Evolutionary conservation across 352 stramenopile genomes (phyloP).

Genomic region (Phytophthora tentaculata): DNA sequence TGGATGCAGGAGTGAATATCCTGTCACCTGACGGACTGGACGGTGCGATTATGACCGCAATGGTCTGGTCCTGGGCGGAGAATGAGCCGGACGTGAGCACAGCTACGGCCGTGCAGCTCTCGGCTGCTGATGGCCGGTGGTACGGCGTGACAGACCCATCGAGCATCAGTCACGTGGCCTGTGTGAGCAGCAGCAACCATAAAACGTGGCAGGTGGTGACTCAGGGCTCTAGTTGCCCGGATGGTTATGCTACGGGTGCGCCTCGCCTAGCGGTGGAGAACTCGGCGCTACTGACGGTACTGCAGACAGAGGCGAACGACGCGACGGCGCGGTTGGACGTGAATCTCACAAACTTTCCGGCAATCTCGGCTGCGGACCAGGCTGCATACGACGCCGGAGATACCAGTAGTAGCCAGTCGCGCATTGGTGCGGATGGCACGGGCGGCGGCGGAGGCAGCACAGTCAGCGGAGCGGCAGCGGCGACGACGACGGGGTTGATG

Average conservation of each 20-base stretch:
- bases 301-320: constrained; percentile 35
- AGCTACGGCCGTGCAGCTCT: constrained; percentile 50
- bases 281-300: constrained; percentile 37
- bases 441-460: constrained; percentile 13
- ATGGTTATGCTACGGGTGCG: constrained; percentile 39
- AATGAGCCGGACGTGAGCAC: constrained; percentile 49
- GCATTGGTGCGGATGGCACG: constrained; percentile 6
- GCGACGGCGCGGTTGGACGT: constrained; percentile 55
- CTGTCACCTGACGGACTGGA: constrained; percentile 65
- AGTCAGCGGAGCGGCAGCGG: not conserved
- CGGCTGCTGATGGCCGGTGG: constrained; percentile 58
- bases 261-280: constrained; percentile 63
- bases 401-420: constrained; percentile 30
- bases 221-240: constrained; percentile 51
- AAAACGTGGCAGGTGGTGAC: constrained; percentile 53
- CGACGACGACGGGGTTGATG: constrained; percentile 3
- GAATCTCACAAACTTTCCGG: constrained; percentile 51
- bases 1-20: constrained; percentile 67
- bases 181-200: constrained; percentile 56
- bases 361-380: constrained; percentile 53
- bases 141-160: constrained; percentile 50
- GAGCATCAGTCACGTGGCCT: constrained; percentile 58
- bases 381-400: constrained; percentile 44
- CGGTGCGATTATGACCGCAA: constrained; percentile 47
- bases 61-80: constrained; percentile 71